A percentile compares a stretch with the other conserved stretches of the same genome.
These are phyloP conservation scores for Rhizopogon roseolus DNA, from an alignment of 768 basidiomycete genomes.

Conservation along the genomic window DNA sequence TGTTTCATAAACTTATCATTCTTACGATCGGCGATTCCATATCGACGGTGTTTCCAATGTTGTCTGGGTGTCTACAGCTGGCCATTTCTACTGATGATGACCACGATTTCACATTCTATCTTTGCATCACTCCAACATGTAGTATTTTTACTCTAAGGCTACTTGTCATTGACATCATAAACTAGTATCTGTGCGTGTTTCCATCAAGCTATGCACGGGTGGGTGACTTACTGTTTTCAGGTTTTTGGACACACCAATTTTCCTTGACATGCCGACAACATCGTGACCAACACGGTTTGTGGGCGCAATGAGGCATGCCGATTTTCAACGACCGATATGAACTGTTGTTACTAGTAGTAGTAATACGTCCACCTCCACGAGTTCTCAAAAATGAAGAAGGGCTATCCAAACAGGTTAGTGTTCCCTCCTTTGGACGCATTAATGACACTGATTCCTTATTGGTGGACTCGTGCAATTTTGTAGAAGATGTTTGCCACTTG, in stretches of 20 bases:
- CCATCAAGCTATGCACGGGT: background rate
- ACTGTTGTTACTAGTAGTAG: background rate
- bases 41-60: background rate
- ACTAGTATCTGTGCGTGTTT: background rate
- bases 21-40: background rate
- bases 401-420: background rate
- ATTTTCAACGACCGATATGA: slow-evolving; percentile 1
- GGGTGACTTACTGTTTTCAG: background rate
- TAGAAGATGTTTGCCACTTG: background rate
- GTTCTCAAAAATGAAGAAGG: too few species aligned
- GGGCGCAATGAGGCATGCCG: background rate
- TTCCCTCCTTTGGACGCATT: background rate
- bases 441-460: background rate
- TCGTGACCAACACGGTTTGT: background rate
- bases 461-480: background rate
- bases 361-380: background rate
- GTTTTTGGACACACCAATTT: background rate
- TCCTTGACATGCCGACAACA: background rate
- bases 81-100: background rate
- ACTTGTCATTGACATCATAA: background rate
- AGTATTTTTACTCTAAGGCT: background rate
- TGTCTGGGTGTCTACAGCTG: background rate
- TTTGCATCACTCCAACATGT: background rate
- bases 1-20: background rate
- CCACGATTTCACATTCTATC: background rate